Evolutionary conservation across 306 rosid species (phyloP).

Genomic region (Acacia crassicarpa): DNA sequence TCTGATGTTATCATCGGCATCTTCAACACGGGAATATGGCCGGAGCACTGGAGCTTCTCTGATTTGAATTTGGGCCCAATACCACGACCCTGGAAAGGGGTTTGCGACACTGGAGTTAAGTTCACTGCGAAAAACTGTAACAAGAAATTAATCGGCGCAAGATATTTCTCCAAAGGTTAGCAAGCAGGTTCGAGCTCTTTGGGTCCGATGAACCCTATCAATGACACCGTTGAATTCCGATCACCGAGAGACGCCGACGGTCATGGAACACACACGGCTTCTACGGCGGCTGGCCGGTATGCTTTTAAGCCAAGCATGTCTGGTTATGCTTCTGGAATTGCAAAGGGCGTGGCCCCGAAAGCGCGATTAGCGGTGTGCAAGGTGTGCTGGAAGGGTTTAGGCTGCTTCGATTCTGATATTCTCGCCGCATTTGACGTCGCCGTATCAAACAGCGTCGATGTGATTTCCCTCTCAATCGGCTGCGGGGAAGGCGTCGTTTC

Average conservation of each 20-base stretch:
- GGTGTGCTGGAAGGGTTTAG: slow-evolving; percentile 86
- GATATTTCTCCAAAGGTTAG: slow-evolving; percentile 80
- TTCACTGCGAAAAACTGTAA: slow-evolving; percentile 63
- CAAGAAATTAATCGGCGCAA: slow-evolving; percentile 72
- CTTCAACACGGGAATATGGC: slow-evolving; percentile 88
- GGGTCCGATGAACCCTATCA: slow-evolving; percentile 56
- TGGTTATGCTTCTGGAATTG: slow-evolving; percentile 83
- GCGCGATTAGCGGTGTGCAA: slow-evolving; percentile 80
- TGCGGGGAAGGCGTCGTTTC: slow-evolving; percentile 77
- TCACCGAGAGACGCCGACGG: slow-evolving; percentile 96
- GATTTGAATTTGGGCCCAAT: slow-evolving; percentile 72
- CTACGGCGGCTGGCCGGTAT: slow-evolving; percentile 82
- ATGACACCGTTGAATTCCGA: slow-evolving; percentile 71
- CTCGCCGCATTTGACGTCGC: slow-evolving; percentile 79
- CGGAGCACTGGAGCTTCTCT: slow-evolving; percentile 78
- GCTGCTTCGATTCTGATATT: slow-evolving; percentile 89
- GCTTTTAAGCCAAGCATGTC: slow-evolving; percentile 70
- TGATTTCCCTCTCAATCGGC: slow-evolving; percentile 81
- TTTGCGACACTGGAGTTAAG: slow-evolving; percentile 62
- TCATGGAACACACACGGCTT: slow-evolving; percentile 92
- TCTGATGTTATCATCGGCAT: slow-evolving; percentile 83
- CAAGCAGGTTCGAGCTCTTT: slow-evolving; percentile 50
- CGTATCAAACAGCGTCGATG: slow-evolving; percentile 77
- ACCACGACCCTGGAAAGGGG: slow-evolving; percentile 82
- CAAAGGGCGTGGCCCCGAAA: slow-evolving; percentile 89